Conservation (phyloP, 2,329 filamentous ascomycete species). For the Phyllosticta citribraziliensis region DNA sequence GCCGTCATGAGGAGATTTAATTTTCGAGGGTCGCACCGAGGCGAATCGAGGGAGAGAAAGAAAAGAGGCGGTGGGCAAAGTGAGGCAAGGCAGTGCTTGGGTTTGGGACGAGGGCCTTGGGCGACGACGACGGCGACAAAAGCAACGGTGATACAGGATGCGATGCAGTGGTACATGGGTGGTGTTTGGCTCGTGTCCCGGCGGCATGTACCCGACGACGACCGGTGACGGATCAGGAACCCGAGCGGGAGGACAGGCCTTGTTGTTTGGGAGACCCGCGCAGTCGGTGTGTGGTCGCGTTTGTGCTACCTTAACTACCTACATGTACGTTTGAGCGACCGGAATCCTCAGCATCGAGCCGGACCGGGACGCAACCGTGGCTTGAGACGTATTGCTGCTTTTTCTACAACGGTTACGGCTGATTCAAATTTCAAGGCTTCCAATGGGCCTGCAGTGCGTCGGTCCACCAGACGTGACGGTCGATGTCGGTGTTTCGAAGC, state of each 20-base stretch:
- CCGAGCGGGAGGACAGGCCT: background rate
- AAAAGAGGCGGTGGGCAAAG: background rate
- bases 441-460: background rate
- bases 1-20: constrained; percentile 27
- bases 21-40: background rate
- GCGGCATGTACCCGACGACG: background rate
- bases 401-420: background rate
- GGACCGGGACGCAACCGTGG: background rate
- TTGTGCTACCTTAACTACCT: background rate
- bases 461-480: background rate
- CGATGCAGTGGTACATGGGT: background rate
- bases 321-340: background rate
- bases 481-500: background rate
- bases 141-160: background rate
- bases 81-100: background rate
- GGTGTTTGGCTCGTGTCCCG: background rate
- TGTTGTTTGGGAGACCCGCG: background rate
- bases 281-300: background rate
- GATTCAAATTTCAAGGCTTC: background rate
- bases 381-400: background rate
- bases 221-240: background rate
- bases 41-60: background rate
- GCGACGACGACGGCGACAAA: background rate
- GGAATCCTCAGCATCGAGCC: background rate
- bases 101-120: background rate